Percentiles rank a stretch among this genome's conserved stretches.
Conservation (phyloP, 768 basidiomycete species). For the Gymnopilus dilepis region DNA sequence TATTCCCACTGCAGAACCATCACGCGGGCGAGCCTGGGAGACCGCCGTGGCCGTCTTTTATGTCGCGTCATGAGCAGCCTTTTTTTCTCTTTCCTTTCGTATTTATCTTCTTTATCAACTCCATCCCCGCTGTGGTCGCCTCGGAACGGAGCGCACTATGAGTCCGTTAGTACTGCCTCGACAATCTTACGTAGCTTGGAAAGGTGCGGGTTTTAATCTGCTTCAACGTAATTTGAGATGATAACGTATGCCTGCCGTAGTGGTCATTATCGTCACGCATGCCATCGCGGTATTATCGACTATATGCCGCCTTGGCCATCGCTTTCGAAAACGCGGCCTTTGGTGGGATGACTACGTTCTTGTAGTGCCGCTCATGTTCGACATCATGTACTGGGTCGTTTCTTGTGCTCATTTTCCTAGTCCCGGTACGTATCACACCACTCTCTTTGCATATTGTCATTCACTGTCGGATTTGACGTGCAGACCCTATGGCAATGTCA, state of each 20-base stretch:
- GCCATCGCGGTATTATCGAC: neutral
- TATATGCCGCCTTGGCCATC: neutral
- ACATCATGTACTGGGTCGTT: constrained; percentile 3
- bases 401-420: neutral
- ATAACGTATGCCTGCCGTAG: neutral
- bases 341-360: constrained; percentile 13
- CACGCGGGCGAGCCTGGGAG: neutral
- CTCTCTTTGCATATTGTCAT: no score
- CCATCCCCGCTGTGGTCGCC: neutral
- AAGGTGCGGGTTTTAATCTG: neutral
- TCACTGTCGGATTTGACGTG: no score
- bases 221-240: neutral
- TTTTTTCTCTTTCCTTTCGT: neutral
- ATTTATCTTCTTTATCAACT: neutral
- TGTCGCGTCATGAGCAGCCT: neutral
- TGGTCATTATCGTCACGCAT: neutral
- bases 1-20: neutral
- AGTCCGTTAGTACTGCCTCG: neutral
- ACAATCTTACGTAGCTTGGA: neutral
- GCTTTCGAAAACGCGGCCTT: neutral
- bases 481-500: no score
- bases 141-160: neutral
- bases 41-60: neutral
- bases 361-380: neutral
- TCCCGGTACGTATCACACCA: no score